Base-by-base conservation (phyloP, 495 filamentous ascomycete species). In the Hypomontagnella monticulosa region DNA sequence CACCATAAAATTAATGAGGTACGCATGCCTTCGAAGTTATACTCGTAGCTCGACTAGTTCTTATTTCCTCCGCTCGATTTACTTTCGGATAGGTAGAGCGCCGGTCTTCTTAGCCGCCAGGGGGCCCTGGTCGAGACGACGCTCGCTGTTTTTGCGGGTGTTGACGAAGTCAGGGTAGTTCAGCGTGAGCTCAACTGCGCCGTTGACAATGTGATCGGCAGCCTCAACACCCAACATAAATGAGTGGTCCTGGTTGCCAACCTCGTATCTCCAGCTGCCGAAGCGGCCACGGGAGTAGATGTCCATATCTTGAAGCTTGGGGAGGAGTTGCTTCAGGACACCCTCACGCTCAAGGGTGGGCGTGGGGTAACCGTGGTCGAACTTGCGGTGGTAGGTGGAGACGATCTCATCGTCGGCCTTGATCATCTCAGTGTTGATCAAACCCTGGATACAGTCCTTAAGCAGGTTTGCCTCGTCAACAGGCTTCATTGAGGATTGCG, bases 111-210 rank as follows among this genome's bases (percentile, higher is more conserved):
- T 70, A 57, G 75, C 68, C 5, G 75, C 56, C 18, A 78, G 62
- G 23, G 69, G 67, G 5, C 89, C 89, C 66, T 97, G 93, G 32
- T 90, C 83, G 65, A 99, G 85, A 52, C 93, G 84, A 66, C 95
- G 85, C 87, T 99, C 95, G 7, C 81, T 87, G 82, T 99, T 99
- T 71, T 89, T 79, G 69, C 95, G 84, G 51, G 85, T 81, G 81
- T 99, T 99, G 81, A 99, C 94, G 76, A 98, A 97, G 80, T 99
- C 96, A 43, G 96, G 96, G 80, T 98, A 96, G 84, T 99, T 97
- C 69, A 98, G 87, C 54, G 95, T 99, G 76, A 98, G 80, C 84
- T 99, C 95, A 61, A 93, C 91, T 2, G 91, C 91, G 67, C 95
- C 95, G 79, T 91, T 94, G 73, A 97, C 88, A 75, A 99, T 95